Evolutionary conservation across 2,329 filamentous ascomycete species (phyloP).

Genomic region (Fusarium humuli): DNA sequence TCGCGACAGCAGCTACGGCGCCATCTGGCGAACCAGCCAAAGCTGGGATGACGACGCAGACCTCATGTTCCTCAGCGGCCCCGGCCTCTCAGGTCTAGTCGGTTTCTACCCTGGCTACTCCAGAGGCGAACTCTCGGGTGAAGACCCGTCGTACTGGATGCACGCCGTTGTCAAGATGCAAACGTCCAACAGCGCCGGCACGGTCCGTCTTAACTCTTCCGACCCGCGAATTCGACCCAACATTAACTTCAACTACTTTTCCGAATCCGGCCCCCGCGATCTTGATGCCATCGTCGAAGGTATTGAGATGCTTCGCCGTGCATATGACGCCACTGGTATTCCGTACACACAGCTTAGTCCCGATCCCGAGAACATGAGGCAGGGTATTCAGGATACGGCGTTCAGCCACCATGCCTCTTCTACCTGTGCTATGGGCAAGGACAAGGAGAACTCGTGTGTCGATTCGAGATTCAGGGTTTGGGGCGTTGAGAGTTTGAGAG

Average conservation of each 20-base stretch:
- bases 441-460: neutral
- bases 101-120: slow-evolving; percentile 14
- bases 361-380: neutral
- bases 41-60: slow-evolving; percentile 7
- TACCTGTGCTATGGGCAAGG: neutral
- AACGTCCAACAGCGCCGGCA: slow-evolving; percentile 7
- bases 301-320: slow-evolving; percentile 1
- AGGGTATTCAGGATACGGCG: neutral
- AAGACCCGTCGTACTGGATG: neutral
- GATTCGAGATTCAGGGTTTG: slow-evolving; percentile 1
- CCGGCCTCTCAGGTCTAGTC: fast-evolving
- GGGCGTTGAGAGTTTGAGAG: slow-evolving; percentile 4
- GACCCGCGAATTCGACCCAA: slow-evolving; percentile 1
- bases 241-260: slow-evolving; percentile 11
- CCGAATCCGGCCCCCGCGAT: neutral
- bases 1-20: slow-evolving; percentile 4
- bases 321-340: slow-evolving; percentile 5
- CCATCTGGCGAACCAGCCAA: neutral
- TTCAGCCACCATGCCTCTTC: slow-evolving; percentile 3
- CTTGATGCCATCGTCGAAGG: slow-evolving; percentile 4
- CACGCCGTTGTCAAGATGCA: slow-evolving; percentile 16
- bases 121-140: neutral
- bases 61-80: slow-evolving; percentile 2
- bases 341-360: neutral
- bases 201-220: neutral